These are phyloP conservation scores for Colletotrichum sp. DNA, from an alignment of 2,329 filamentous ascomycete genomes.

Conservation along the genomic window DNA sequence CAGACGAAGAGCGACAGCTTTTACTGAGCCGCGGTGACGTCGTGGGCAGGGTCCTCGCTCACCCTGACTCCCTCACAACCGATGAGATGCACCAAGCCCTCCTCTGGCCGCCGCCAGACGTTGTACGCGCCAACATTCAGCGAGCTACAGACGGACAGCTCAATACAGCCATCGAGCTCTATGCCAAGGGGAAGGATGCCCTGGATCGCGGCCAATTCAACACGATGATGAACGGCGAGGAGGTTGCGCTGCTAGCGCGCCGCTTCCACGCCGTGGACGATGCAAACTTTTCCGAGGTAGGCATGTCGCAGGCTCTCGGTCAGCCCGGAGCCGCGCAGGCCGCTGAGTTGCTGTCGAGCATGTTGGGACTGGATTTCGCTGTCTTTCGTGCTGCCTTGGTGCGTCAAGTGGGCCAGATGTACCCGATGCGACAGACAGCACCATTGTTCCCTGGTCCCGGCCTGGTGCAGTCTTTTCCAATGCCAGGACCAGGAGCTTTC, in stretches of 20 bases:
- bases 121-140: constrained; percentile 3
- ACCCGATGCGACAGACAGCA: not conserved
- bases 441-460: not conserved
- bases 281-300: not conserved
- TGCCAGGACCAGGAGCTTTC: not conserved
- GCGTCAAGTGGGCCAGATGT: not conserved
- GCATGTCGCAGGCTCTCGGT: not conserved
- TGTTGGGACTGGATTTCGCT: not conserved
- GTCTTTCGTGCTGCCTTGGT: not conserved
- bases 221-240: not conserved
- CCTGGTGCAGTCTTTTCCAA: not conserved
- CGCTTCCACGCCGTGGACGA: not conserved
- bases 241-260: not conserved
- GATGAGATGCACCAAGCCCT: constrained; percentile 13
- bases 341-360: not conserved
- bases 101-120: constrained; percentile 14
- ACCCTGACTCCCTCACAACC: constrained; percentile 11
- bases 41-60: constrained; percentile 17
- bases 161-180: not conserved
- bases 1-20: constrained; percentile 16
- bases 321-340: not conserved
- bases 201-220: not conserved
- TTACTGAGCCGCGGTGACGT: constrained; percentile 23
- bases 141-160: not conserved
- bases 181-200: not conserved